Percentiles rank a stretch among this genome's conserved stretches.
phyloP scores from a whole-genome alignment of 2,329 filamentous ascomycete genomes.

The Claviceps maximensis region DNA sequence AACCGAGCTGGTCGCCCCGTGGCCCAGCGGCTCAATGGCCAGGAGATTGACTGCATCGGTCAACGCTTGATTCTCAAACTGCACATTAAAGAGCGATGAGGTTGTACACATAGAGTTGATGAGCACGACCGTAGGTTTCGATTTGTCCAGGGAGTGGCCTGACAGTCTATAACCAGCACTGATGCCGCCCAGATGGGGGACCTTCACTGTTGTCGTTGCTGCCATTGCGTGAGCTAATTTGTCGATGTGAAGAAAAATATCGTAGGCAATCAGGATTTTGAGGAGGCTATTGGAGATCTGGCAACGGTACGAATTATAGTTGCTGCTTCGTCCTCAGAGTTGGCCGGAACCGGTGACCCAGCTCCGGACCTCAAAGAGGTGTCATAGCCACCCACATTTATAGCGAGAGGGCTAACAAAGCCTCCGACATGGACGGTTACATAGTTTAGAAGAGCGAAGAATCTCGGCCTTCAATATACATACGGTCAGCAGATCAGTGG shows the following conservation, averaged over 20 bases:
- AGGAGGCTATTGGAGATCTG: not conserved
- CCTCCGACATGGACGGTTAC: not conserved
- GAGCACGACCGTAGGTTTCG: conserved; percentile 37
- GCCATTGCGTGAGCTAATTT: conserved; percentile 16
- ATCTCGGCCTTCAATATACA: not conserved
- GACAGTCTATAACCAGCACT: conserved; percentile 31
- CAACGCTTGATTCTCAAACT: conserved; percentile 28
- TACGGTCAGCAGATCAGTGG: not conserved
- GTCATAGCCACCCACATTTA: too few species aligned
- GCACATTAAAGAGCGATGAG: conserved; percentile 28
- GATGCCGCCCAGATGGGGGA: conserved; percentile 36
- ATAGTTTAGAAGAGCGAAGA: not conserved
- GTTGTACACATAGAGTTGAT: conserved; percentile 40
- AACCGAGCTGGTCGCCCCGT: conserved; percentile 31
- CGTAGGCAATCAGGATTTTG: not conserved
- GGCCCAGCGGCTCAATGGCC: conserved; percentile 39
- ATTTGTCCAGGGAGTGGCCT: conserved; percentile 29
- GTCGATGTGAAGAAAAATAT: not conserved
- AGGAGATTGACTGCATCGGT: conserved; percentile 32
- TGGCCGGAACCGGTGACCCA: not conserved
- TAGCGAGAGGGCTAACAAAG: too few species aligned
- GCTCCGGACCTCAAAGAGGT: not conserved
- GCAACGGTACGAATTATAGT: not conserved
- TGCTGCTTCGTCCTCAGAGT: not conserved
- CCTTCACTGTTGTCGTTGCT: conserved; percentile 27